phyloP scores from a whole-genome alignment of 2,329 filamentous ascomycete genomes.

The Venturia carpophila region DNA sequence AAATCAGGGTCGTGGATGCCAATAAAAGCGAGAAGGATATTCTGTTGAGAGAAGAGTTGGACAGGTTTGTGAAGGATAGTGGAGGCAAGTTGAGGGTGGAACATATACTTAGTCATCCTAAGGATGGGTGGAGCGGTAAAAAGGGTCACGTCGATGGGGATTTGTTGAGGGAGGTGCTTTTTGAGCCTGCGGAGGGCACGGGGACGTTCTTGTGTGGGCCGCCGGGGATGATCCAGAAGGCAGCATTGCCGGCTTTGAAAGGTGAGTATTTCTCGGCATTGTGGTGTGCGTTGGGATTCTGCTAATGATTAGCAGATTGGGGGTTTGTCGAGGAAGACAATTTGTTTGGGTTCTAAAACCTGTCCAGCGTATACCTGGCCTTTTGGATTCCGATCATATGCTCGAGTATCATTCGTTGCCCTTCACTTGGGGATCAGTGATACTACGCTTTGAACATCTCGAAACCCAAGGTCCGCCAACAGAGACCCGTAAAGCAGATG shows the following conservation, averaged over 20 bases:
- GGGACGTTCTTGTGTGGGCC: conserved; percentile 45
- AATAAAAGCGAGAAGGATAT: conserved; percentile 44
- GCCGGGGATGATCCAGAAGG: conserved; percentile 45
- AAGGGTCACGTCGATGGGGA: conserved; percentile 31
- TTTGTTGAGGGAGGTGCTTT: conserved; percentile 36
- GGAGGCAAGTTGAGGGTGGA: conserved; percentile 23
- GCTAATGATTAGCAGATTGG: neutral
- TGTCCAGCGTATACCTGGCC: too few species aligned
- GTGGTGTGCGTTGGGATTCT: neutral
- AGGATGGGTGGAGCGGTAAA: neutral
- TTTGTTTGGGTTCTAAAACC: neutral
- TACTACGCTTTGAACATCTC: too few species aligned
- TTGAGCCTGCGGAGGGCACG: conserved; percentile 35
- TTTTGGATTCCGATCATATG: too few species aligned
- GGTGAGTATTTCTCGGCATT: conserved; percentile 21
- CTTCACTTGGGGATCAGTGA: too few species aligned
- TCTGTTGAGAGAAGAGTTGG: conserved; percentile 38
- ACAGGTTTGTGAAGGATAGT: conserved; percentile 33
- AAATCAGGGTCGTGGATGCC: conserved; percentile 40
- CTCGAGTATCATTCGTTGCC: too few species aligned
- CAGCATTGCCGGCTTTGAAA: conserved; percentile 42
- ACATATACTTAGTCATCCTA: neutral
- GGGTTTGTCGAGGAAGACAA: neutral
- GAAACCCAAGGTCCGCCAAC: too few species aligned
- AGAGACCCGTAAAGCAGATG: too few species aligned